Evolutionary conservation across 768 basidiomycete genomes (phyloP).

Genomic region (Boletus reticuloceps): DNA sequence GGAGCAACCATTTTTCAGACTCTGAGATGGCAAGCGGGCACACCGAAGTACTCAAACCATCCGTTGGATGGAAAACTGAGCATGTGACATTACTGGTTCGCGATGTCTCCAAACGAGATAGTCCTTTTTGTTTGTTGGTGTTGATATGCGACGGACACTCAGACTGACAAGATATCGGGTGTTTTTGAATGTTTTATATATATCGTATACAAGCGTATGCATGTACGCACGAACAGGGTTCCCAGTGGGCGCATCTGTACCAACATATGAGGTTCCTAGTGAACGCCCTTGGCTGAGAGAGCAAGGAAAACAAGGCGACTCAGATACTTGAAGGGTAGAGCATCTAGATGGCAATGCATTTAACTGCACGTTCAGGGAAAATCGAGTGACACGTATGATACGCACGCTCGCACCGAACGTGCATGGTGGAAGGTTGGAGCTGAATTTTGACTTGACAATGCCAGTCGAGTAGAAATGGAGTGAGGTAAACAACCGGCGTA

Average conservation of each 20-base stretch:
- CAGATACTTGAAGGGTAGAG: constrained; percentile 87
- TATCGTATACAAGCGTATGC: constrained; percentile 10
- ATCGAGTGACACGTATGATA: constrained; percentile 54
- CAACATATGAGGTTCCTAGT: constrained; percentile 19
- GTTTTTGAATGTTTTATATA: constrained; percentile 9
- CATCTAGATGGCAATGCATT: constrained; percentile 54
- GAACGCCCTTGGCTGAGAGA: constrained; percentile 1
- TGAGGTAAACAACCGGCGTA: background rate
- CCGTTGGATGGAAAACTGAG: too few species aligned
- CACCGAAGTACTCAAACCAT: too few species aligned
- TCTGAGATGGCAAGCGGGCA: too few species aligned
- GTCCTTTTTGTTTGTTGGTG: too few species aligned
- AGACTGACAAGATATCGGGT: background rate
- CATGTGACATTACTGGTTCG: too few species aligned
- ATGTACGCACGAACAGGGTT: constrained; percentile 19
- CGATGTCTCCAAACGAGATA: too few species aligned
- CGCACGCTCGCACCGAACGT: constrained; percentile 92
- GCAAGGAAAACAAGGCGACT: constrained; percentile 26
- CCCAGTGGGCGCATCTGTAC: constrained; percentile 11
- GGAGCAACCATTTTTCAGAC: too few species aligned
- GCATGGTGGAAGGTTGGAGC: constrained; percentile 90
- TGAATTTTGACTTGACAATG: constrained; percentile 97
- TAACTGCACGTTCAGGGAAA: background rate
- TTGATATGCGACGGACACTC: background rate
- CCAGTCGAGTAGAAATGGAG: constrained; percentile 41